Evolutionary conservation across 495 filamentous ascomycete genomes (phyloP).

Genomic region (Hypoxylon rickii): DNA sequence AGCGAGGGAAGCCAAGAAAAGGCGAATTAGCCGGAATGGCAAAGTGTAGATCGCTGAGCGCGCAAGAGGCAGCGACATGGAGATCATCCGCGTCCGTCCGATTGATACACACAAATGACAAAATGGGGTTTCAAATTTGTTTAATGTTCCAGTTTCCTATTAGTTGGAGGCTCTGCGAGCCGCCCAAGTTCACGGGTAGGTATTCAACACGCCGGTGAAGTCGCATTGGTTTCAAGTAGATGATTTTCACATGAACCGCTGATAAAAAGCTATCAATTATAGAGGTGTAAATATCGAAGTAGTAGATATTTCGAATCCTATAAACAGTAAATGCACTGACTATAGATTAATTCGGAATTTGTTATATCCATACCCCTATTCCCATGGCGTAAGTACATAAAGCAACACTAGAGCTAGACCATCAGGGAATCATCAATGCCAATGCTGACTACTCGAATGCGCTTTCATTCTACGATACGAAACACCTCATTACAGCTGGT

Average conservation of each 20-base stretch:
- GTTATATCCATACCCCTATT: no score
- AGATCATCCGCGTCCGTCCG: not conserved
- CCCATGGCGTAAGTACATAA: no score
- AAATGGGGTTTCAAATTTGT: not conserved
- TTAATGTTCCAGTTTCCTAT: not conserved
- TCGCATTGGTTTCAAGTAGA: no score
- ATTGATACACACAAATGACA: no score
- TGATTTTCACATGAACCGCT: no score
- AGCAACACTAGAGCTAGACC: no score
- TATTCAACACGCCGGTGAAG: no score
- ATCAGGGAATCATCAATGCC: not conserved
- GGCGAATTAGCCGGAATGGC: constrained; percentile 29
- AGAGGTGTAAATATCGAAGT: no score
- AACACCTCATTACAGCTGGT: constrained; percentile 6
- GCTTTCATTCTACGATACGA: not conserved
- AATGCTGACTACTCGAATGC: not conserved
- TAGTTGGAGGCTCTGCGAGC: not conserved
- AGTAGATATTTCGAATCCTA: no score
- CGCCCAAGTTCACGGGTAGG: not conserved
- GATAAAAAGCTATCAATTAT: no score
- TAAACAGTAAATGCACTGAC: no score
- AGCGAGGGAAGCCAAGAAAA: constrained; percentile 21
- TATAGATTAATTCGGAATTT: no score
- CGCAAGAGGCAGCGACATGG: not conserved
- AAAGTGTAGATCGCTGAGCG: constrained; percentile 31